These are phyloP conservation scores for Datisca glomerata DNA, from an alignment of 306 rosid species.

Conservation along the genomic window DNA sequence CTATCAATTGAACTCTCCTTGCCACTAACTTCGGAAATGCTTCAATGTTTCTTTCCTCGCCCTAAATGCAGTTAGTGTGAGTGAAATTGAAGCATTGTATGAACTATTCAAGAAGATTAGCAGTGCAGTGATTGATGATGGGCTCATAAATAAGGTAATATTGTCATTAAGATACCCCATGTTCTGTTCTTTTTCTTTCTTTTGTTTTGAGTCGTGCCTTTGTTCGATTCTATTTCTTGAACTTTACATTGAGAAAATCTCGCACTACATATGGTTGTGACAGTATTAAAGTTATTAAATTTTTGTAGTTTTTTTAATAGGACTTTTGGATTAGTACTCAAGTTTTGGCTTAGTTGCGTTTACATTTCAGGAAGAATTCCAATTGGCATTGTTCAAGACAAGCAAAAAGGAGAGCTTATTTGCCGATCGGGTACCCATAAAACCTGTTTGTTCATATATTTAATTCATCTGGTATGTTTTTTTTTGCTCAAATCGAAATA, in stretches of 20 bases:
- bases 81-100: constrained; percentile 78
- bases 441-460: too few relatives aligned
- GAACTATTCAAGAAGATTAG: constrained; percentile 77
- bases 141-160: constrained; percentile 67
- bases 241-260: too few relatives aligned
- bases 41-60: constrained; percentile 2
- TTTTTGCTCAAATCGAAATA: too few relatives aligned
- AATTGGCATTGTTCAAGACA: constrained; percentile 69
- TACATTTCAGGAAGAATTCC: constrained; percentile 56
- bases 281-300: too few relatives aligned
- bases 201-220: constrained; percentile 3
- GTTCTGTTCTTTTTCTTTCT: background rate
- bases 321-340: too few relatives aligned
- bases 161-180: background rate
- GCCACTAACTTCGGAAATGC: too few relatives aligned
- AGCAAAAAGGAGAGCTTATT: constrained; percentile 65
- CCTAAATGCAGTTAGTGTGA: constrained; percentile 58
- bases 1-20: background rate
- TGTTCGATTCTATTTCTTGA: too few relatives aligned
- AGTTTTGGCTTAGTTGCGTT: too few relatives aligned
- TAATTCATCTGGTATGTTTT: too few relatives aligned
- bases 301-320: too few relatives aligned
- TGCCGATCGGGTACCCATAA: constrained; percentile 88
- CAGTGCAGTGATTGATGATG: constrained; percentile 58
- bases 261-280: too few relatives aligned